Base-by-base conservation (phyloP, 768 basidiomycete species). In the Solioccasus polychromus region DNA sequence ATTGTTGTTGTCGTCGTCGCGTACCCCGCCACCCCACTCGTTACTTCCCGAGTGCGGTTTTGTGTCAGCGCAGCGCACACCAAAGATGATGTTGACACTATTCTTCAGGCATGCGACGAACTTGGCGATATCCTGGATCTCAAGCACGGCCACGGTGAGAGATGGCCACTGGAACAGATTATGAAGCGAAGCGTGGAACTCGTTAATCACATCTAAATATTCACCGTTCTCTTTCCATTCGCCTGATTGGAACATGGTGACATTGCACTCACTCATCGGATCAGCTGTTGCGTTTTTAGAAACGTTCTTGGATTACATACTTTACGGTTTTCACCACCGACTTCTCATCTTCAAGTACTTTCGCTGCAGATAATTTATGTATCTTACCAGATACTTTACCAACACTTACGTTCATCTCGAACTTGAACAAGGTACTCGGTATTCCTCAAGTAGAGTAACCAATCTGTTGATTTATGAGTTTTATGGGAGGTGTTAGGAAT, bases 21-120 rank as follows among this genome's bases (percentile, higher is more conserved):
- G 22, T 95, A 95, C 63, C 88, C 85, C 7, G 92, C 93, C 1
- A 96, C 93, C 22, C 83, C 92, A 14, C 79, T 97, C 31, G 82
- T 92, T 50, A 91, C 90, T 9, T 79, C 82, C 35, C 80, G 96
- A 23, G 91, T 93, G 42, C 76, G 96, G 57, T 96, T 98, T 76
- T 98, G 96, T 62, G 76, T 97, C 14, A 92, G 88, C 46, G 88
- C 95, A 10, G 74, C 92, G 38, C 96, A 99, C 74, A 98, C 94
- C 45, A 99, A 99, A 72, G 88, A 92, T 55, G 96, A 99, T 60
- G 82, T 98, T 47, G 96, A 99, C 69, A 70, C 71, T 11, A 70
- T 98, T 23, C 73, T 99, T 38, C 70, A 77, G 34, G 94, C 95
- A 8, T 91, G 86, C 58, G 92, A 96, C 65, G 94, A 96, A 67